Base-by-base conservation (phyloP, 2,329 filamentous ascomycete species). In the Aurifilum marmelostoma region DNA sequence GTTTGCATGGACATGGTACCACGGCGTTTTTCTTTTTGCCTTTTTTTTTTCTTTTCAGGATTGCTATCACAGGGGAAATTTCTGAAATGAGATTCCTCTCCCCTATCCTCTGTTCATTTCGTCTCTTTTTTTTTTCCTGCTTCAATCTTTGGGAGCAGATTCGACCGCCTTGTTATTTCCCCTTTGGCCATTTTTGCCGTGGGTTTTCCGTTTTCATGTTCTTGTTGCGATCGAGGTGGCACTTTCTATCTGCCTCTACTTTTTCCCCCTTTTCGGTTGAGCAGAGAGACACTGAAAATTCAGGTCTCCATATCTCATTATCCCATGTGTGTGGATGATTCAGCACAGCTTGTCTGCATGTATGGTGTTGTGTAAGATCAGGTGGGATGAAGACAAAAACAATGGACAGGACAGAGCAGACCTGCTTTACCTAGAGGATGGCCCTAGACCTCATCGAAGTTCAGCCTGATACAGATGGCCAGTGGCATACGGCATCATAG, bases 21-120 rank as follows among this genome's bases (percentile, higher is more conserved):
- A 65, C 54, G 69, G 62, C 63, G 67, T 69, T 69, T 60, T 67
- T 69, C 52, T 67, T n/a, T n/a, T n/a, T 43, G 8, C 12, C 24
- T 37, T 61, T 14, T 16, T 63, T 61, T 67, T 29, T 34, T 3
- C 14, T 59, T 52, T 62, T 43, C 59, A 43, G 59, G 59, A 62
- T 59, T 37, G 56, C 32, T 9, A 37, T n/a, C 21, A 59, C 21
- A 3, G 56, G 18, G 11, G 18, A 37, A 32, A 32, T 21, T 59
- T 59, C 21, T 29, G 16, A 59, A 59, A 9, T 47, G 18, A 47
- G 9, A 9, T n/a, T n/a, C 18, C 8, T 11, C 43, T n/a, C 21
- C 41, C 14, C 41, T 18, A 18, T 16, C 16, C 39, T 43, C 3
- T 41, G 9, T 9, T 37, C 9, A 5, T 37, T 39, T 39, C 37